phyloP scores from a whole-genome alignment of 176 grass and related monocot species.

The Oryza coarctata region DNA sequence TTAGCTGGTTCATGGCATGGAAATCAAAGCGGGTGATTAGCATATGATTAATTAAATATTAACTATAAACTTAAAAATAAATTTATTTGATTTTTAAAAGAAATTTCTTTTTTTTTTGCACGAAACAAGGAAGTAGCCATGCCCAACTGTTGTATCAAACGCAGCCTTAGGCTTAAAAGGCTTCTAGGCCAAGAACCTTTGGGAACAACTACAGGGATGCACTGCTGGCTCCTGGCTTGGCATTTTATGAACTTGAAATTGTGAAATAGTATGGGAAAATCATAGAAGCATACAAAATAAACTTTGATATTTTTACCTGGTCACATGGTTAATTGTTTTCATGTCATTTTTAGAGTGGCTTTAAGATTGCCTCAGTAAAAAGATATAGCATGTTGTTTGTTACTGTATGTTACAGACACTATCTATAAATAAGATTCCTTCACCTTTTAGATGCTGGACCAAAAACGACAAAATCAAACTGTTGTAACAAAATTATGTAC shows the following conservation, averaged over 20 bases:
- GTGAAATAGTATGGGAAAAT: conserved; percentile 18
- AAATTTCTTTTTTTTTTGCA: too few relatives aligned
- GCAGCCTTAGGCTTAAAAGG: conserved; percentile 24
- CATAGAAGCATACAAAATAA: background rate
- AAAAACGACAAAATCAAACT: conserved; percentile 6
- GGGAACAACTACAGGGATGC: background rate
- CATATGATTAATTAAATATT: too few relatives aligned
- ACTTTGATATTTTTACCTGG: conserved; percentile 23
- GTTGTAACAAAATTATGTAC: background rate
- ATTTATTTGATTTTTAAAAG: too few relatives aligned
- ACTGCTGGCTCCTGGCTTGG: background rate
- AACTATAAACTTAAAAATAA: too few relatives aligned
- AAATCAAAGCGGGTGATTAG: too few relatives aligned
- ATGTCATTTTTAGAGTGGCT: background rate
- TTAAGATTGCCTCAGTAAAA: background rate
- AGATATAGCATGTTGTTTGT: background rate
- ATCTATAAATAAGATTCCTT: conserved; percentile 7
- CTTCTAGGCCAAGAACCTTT: background rate
- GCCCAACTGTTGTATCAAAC: too few relatives aligned
- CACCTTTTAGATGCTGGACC: conserved; percentile 2
- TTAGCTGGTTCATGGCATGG: too few relatives aligned
- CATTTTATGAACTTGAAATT: conserved; percentile 6
- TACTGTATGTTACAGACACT: background rate
- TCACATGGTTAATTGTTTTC: background rate
- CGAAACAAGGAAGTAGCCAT: too few relatives aligned